A percentile compares a stretch with the other conserved stretches of the same genome.
Evolutionary conservation across 495 filamentous ascomycete species (phyloP).

Genomic region (Penicillium longicatenatum): DNA sequence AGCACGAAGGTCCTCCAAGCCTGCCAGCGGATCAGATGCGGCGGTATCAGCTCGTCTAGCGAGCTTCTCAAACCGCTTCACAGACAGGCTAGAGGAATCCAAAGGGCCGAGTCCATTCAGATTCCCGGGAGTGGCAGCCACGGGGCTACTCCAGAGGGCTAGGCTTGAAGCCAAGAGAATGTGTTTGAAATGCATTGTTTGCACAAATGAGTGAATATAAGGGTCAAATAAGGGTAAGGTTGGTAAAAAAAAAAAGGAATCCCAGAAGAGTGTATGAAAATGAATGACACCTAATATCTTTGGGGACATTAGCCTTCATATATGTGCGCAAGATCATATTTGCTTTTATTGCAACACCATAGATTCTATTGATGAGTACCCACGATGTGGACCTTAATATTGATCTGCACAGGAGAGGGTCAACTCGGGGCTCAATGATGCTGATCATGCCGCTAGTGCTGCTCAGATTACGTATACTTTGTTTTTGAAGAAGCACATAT

Average conservation of each 20-base stretch:
- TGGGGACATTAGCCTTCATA: not conserved
- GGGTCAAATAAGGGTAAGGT: not conserved
- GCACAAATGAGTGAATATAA: not conserved
- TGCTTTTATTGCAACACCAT: no score
- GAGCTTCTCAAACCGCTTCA: not conserved
- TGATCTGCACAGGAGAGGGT: not conserved
- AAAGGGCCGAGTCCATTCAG: not conserved
- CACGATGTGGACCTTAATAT: not conserved
- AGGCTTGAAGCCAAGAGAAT: conserved; percentile 1
- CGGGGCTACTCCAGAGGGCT: conserved; percentile 7
- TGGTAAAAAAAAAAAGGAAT: not conserved
- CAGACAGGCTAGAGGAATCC: not conserved
- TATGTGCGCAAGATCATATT: not conserved
- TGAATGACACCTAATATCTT: not conserved
- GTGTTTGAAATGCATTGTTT: conserved; percentile 3
- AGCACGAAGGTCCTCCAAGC: no score
- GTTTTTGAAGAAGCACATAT: not conserved
- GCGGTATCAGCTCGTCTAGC: not conserved
- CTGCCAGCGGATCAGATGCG: not conserved
- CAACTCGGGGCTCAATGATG: not conserved
- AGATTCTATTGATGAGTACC: no score
- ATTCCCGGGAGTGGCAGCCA: not conserved
- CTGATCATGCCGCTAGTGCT: not conserved
- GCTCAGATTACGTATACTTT: not conserved
- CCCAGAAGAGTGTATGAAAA: not conserved